Evolutionary conservation across 495 filamentous ascomycete genomes (phyloP), one percentile per base, ranked within the genome.

Genomic region (Penicillium coffeae): DNA sequence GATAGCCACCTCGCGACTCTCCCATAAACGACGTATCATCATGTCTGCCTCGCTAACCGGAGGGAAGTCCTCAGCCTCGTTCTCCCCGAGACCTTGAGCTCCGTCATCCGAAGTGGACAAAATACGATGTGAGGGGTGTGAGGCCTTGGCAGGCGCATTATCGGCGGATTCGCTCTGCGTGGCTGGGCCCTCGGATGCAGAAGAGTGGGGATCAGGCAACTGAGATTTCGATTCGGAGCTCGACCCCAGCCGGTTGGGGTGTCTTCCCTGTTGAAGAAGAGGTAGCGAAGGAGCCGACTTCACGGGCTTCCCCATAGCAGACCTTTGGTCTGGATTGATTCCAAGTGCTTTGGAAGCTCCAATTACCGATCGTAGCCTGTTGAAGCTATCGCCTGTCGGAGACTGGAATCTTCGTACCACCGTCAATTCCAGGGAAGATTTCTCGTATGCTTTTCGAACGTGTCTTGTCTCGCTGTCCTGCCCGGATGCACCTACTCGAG

Each of bases 21-120:
- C 69, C 72, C 72, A 75, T 56, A 75, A 71, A 32, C 72, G 70
- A 39, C 72, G 72, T 34, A 75, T 59, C 68, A 75, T 66, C 62
- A 75, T 59, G 30, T 69, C 71, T 10, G 50, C 42, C 43, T 71
- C 68, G 36, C 52, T 59, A 3, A 63, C 47, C 5, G 35, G 35
- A 8, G 53, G 44, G 19, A 55, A 57, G 40, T 48, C 58, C 18
- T 64, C 68, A 1, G 48, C 20, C 3, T 64, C 60, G n/a, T 63
- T 57, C 6, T 71, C 65, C 8, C 34, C 54, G 15, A 48, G 30
- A 21, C 52, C 57, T 16, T 62, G 59, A 10, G 55, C 25, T 5
- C 55, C 54, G 15, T 75, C 71, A 15, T 66, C 64, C n/a, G 70
- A 75, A 20, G 65, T 66, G 6, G 72, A 73, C 4, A 75, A 47